Evolutionary conservation across 148 eudicot species (phyloP).

Genomic region (Heliosperma pusillum): DNA sequence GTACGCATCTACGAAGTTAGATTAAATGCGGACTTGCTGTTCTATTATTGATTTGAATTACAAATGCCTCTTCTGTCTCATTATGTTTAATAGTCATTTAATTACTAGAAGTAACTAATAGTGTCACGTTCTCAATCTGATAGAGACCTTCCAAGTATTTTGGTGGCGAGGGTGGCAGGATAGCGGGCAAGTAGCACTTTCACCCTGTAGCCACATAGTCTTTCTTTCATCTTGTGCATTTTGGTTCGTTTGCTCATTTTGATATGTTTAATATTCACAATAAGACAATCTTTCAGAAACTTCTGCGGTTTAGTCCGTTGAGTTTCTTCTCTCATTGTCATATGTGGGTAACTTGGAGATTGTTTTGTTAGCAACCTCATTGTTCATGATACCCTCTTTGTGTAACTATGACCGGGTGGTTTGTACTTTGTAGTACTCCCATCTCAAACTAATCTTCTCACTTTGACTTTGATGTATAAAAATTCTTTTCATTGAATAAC

Average conservation of each 20-base stretch:
- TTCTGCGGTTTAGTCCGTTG: background rate
- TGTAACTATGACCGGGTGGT: background rate
- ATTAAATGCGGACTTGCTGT: no score
- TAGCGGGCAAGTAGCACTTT: background rate
- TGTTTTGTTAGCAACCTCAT: background rate
- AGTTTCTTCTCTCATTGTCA: background rate
- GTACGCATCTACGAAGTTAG: no score
- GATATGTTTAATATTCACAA: background rate
- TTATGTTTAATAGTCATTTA: no score
- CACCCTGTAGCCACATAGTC: background rate
- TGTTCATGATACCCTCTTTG: background rate
- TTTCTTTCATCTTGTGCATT: background rate
- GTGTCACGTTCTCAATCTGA: no score
- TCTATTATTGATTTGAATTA: no score
- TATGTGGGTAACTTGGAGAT: background rate
- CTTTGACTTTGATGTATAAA: no score
- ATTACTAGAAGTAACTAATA: no score
- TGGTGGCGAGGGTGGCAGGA: background rate
- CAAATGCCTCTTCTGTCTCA: background rate
- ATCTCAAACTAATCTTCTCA: no score
- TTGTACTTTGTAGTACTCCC: no score
- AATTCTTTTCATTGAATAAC: no score
- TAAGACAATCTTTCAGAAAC: background rate
- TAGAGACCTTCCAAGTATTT: no score
- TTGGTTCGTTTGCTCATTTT: background rate